These are phyloP conservation scores for Mesotaenium endlicherianum DNA, from an alignment of 139 green algal species.

Conservation along the genomic window DNA sequence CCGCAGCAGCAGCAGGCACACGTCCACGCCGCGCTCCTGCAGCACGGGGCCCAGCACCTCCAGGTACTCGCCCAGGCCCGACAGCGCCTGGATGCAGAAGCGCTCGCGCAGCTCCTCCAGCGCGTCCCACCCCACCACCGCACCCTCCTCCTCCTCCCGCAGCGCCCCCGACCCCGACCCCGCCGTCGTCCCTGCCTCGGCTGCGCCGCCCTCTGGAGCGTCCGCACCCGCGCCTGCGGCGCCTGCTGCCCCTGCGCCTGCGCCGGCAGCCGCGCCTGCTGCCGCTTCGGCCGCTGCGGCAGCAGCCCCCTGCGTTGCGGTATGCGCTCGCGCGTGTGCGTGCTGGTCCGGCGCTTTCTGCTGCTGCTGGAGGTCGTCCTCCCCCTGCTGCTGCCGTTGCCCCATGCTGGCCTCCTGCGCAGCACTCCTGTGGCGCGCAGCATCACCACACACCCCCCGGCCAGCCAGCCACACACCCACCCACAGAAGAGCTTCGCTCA, in stretches of 20 bases:
- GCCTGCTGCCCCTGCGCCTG: not conserved
- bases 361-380: too few relatives aligned
- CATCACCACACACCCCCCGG: too few relatives aligned
- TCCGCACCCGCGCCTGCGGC: not conserved
- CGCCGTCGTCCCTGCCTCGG: not conserved
- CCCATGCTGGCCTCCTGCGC: too few relatives aligned
- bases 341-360: too few relatives aligned
- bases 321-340: too few relatives aligned
- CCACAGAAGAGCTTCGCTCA: too few relatives aligned
- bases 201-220: not conserved
- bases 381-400: too few relatives aligned
- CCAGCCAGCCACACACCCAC: too few relatives aligned
- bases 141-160: not conserved
- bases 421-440: too few relatives aligned
- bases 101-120: slow-evolving; percentile 27
- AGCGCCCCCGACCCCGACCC: not conserved
- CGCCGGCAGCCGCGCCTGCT: too few relatives aligned
- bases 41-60: slow-evolving; percentile 55
- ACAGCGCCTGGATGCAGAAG: slow-evolving; percentile 47
- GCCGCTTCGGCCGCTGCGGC: too few relatives aligned
- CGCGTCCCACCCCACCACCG: not conserved
- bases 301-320: too few relatives aligned
- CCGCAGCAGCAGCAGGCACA: slow-evolving; percentile 45
- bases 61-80: slow-evolving; percentile 52
- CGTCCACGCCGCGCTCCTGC: slow-evolving; percentile 41